Percentiles rank a stretch among this genome's conserved stretches.
These are phyloP conservation scores for Colletotrichum sp. DNA, from an alignment of 2,329 filamentous ascomycete species.

Conservation along the genomic window DNA sequence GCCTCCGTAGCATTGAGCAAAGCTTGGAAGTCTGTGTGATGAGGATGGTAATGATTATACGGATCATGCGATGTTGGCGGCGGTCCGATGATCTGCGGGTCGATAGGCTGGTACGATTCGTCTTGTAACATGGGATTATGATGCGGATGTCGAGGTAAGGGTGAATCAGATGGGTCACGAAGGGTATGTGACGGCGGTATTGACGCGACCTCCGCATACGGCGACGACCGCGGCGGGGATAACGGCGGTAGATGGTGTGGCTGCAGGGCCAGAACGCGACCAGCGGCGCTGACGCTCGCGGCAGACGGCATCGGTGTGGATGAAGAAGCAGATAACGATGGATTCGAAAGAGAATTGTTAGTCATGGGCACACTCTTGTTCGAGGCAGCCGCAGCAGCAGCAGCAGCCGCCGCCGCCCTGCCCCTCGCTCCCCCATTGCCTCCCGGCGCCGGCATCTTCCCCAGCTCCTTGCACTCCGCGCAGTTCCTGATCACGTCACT, in stretches of 20 bases:
- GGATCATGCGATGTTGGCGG: slow-evolving; percentile 32
- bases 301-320: slow-evolving; percentile 12
- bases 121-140: slow-evolving; percentile 39
- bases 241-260: slow-evolving; percentile 28
- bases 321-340: not conserved
- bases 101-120: slow-evolving; percentile 56
- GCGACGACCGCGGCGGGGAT: slow-evolving; percentile 29
- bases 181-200: slow-evolving; percentile 42
- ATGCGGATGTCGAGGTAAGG: slow-evolving; percentile 30
- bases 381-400: not conserved
- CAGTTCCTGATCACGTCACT: slow-evolving; percentile 94
- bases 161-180: slow-evolving; percentile 29
- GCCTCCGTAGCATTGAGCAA: slow-evolving; percentile 53
- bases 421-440: slow-evolving; percentile 3
- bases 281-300: slow-evolving; percentile 1
- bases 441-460: slow-evolving; percentile 53
- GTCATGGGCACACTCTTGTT: not conserved
- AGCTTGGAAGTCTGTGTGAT: slow-evolving; percentile 56
- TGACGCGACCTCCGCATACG: slow-evolving; percentile 55
- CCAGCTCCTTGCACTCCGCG: slow-evolving; percentile 82
- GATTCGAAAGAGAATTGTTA: not conserved
- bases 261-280: slow-evolving; percentile 22
- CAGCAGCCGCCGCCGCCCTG: not conserved
- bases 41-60: slow-evolving; percentile 43
- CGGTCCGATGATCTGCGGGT: slow-evolving; percentile 63